phyloP scores from a whole-genome alignment of 169 alveolate species.

The Eimeria necatrix region DNA sequence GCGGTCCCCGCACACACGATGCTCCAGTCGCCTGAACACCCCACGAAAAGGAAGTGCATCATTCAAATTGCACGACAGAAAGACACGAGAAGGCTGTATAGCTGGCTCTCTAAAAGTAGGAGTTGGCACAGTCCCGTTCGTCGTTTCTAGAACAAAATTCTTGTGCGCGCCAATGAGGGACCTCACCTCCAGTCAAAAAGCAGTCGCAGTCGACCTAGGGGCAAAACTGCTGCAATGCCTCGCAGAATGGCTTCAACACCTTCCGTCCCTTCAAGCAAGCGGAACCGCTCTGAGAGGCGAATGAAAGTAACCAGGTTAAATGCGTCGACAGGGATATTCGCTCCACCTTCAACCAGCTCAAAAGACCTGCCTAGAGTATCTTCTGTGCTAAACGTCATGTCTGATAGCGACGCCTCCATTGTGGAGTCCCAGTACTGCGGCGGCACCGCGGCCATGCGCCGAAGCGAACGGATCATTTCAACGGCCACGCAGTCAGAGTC shows the following conservation, averaged over 20 bases:
- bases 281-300: conserved; percentile 89
- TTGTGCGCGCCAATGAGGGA: neutral
- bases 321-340: conserved; percentile 87
- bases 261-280: conserved; percentile 90
- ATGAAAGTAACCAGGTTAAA: conserved; percentile 89
- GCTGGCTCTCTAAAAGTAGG: neutral
- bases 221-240: conserved; percentile 93
- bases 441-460: conserved; percentile 83
- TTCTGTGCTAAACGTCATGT: conserved; percentile 86
- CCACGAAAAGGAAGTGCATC: neutral
- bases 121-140: too few relatives aligned
- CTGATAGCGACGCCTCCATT: conserved; percentile 85
- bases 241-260: conserved; percentile 88
- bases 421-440: conserved; percentile 73
- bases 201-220: conserved; percentile 93
- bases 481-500: conserved; percentile 91
- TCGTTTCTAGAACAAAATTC: neutral
- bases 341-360: conserved; percentile 88
- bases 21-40: conserved; percentile 87
- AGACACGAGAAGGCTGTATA: too few relatives aligned
- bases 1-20: conserved; percentile 94
- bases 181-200: conserved; percentile 87
- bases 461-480: conserved; percentile 89
- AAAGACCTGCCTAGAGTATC: conserved; percentile 85
- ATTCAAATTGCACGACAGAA: neutral